Evolutionary conservation across 2,329 filamentous ascomycete genomes (phyloP), one percentile per base, ranked within the genome.

Genomic region (Arthrobotrys pseudoclavata): DNA sequence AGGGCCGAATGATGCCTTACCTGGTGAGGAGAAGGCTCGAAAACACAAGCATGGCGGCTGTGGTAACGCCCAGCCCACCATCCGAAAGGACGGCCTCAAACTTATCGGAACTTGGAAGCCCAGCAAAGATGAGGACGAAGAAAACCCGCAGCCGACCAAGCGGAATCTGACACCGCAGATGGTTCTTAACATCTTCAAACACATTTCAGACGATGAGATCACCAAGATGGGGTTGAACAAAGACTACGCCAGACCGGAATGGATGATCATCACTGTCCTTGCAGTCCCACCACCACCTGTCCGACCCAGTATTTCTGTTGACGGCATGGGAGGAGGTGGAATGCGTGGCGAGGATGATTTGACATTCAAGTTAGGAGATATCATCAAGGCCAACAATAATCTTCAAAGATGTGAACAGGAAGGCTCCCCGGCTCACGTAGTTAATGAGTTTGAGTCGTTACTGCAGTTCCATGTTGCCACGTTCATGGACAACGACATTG

Each of bases 401-500:
- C 94, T 99, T 70, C 91, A 92, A 81, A 91, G 96, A 81, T 96
- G 94, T 76, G 93, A 97, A 82, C 90, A 92, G 75, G 94, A 97
- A 84, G 96, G 96, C 71, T 94, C 94, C 2, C 94, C 96, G 0
- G 91, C 92, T 79, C 96, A 99, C 84, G 93, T 98, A 80, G 89
- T 94, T 15, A 89, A 90, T 75, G 96, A 99, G 82, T 98, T 97
- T 75, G 93, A 97, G 84, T 90, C 91, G 79, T 86, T 99, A 34
- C 87, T 99, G 42, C 96, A 99, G 83, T 99, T 97, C 83, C 96
- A 99, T 82, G 94, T 99, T 76, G 96, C 96, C 50, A 99, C 96
- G 0, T 97, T 97, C 85, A 99, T 99, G 96, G 96, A 99, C 85
- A 99, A 99, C 82, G 95, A 99, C 83, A 97, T 98, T 84, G 96